Evolutionary conservation across 306 rosid genomes (phyloP), one percentile per base, ranked within the genome.

Genomic region (Neltuma alba): DNA sequence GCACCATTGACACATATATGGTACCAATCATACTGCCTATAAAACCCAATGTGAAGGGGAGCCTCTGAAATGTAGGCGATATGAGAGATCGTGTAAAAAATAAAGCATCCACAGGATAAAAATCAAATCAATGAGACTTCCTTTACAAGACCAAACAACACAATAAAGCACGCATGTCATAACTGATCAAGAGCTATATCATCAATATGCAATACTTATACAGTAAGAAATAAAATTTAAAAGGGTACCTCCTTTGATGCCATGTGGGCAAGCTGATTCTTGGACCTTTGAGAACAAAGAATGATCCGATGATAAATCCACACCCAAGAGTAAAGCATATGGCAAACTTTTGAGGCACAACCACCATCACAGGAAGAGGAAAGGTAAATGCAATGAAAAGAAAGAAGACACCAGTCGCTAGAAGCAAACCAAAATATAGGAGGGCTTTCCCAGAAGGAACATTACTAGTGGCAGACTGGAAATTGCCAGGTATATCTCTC

Each of bases 381-480:
- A 94, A 87, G 84, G 97, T 83, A 76, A 92, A 94, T 18, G 98
- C 92, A 20, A 94, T 82, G 90, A 94, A 94, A 77, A 94, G 72
- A 57, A 94, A 94, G 86, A 94, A 94, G 84, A 92, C 94, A 67
- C 98, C 98, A 12, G 86, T 89, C 4, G 94, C 92, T 52, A 94
- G 85, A 85, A 94, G 63, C 85, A 94, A 78, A 44, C 94, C 96
- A 79, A 94, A 94, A 75, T 94, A 94, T 88, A 94, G 76, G 44
- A 94, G 96, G 79, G 97, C 90, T 85, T 94, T 94, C 58, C 98
- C 98, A 0, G 98, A 94, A 63, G 98, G 98, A 65, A 94, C 80
- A 38, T 28, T 87, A 78, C 92, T 94, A 41, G 97, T 94, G 82
- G 97, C 97, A 50, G 94, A 86, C 83, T 92, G 96, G 76, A 94